Conservation (phyloP, 2,329 filamentous ascomycete species). For the Cladosporium sphaerospermum region DNA sequence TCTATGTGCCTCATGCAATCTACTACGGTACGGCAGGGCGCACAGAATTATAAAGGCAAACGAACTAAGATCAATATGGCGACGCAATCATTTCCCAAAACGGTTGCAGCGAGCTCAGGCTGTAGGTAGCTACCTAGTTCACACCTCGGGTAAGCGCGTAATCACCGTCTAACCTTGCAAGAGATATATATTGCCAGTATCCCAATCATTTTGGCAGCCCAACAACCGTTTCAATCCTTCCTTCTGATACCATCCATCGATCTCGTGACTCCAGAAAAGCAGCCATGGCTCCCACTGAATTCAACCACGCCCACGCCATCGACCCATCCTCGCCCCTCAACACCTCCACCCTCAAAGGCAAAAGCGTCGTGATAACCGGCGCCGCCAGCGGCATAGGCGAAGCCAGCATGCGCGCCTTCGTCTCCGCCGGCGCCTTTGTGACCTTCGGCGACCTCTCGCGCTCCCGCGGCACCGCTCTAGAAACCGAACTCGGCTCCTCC, state of each 20-base stretch:
- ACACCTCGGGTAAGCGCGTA: conserved; percentile 10
- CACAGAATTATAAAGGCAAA: too few relatives aligned
- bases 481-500: conserved; percentile 26
- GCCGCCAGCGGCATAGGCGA: conserved; percentile 38
- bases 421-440: conserved; percentile 28
- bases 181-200: background rate
- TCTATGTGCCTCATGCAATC: too few relatives aligned
- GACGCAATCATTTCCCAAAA: too few relatives aligned
- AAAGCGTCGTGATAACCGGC: conserved; percentile 45
- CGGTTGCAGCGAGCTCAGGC: too few relatives aligned
- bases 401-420: conserved; percentile 28
- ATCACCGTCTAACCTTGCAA: background rate
- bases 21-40: too few relatives aligned
- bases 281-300: background rate
- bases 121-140: too few relatives aligned
- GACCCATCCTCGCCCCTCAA: conserved; percentile 34
- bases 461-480: conserved; percentile 21
- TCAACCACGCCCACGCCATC: conserved; percentile 16
- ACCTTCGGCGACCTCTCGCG: conserved; percentile 31
- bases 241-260: background rate
- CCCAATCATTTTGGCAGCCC: background rate
- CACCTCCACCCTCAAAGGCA: conserved; percentile 33
- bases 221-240: too few relatives aligned
- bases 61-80: too few relatives aligned
- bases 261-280: background rate